Conservation (phyloP, 2,329 filamentous ascomycete genomes). For the Calonectria crousiana region DNA sequence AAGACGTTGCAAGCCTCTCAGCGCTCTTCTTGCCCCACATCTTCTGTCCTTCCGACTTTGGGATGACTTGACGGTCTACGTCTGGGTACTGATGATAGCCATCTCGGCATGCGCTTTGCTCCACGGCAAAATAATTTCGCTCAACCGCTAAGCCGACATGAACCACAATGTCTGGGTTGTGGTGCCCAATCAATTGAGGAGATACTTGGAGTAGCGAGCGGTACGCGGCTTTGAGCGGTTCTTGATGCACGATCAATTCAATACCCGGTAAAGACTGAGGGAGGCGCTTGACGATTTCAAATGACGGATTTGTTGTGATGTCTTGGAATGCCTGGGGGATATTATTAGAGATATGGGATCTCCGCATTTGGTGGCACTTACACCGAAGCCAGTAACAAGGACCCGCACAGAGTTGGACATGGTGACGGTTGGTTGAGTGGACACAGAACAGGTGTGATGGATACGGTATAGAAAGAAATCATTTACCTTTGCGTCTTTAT, state of each 20-base stretch:
- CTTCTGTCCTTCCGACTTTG: conserved; percentile 11
- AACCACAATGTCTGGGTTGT: conserved; percentile 6
- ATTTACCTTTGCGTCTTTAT: neutral
- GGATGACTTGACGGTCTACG: conserved; percentile 11
- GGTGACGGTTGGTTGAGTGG: neutral
- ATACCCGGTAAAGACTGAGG: neutral
- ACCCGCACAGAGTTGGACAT: neutral
- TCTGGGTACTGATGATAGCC: conserved; percentile 18
- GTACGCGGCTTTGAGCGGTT: neutral
- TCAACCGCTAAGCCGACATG: conserved; percentile 8
- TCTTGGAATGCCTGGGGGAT: conserved; percentile 2
- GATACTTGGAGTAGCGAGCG: neutral
- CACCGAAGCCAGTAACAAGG: conserved; percentile 9
- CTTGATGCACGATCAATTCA: neutral
- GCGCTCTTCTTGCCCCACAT: conserved; percentile 16
- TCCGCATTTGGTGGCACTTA: neutral
- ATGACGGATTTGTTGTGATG: neutral
- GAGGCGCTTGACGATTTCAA: conserved; percentile 1
- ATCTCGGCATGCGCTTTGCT: neutral
- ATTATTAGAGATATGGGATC: neutral
- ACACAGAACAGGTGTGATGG: neutral
- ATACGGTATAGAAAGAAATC: neutral
- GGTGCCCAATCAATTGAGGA: neutral
- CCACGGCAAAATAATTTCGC: conserved; percentile 9
- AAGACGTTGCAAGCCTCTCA: conserved; percentile 3